Percentiles rank a stretch among this genome's conserved stretches.
Conservation (phyloP, 1,139 yeast species). For the Suhomyces wounanorum region DNA sequence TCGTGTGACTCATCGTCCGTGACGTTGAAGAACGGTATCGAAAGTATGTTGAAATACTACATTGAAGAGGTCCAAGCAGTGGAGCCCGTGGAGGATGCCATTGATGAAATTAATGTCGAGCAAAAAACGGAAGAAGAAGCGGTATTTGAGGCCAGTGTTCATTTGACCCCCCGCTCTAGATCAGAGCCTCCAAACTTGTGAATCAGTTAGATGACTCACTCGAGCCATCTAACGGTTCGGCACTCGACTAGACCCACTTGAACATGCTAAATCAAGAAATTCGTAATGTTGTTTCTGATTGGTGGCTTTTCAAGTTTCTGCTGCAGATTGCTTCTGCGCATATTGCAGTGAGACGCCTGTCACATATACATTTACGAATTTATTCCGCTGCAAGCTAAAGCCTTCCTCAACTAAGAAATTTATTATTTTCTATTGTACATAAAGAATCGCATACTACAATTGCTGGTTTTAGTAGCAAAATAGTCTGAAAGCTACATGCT, state of each 20-base stretch:
- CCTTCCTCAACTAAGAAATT: neutral
- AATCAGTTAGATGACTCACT: neutral
- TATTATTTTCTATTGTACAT: neutral
- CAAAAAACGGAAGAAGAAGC: conserved; percentile 23
- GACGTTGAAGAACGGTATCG: conserved; percentile 77
- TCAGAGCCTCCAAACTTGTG: conserved; percentile 45
- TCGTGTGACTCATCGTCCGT: conserved; percentile 76
- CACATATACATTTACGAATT: neutral
- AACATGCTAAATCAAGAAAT: neutral
- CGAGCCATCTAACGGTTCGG: neutral
- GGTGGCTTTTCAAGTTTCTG: neutral
- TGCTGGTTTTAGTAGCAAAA: neutral
- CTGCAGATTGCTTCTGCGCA: neutral
- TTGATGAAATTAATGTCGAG: conserved; percentile 42
- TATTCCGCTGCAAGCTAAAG: neutral
- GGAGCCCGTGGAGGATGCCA: conserved; percentile 53
- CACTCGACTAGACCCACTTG: neutral
- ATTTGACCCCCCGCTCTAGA: conserved; percentile 33
- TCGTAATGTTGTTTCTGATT: neutral
- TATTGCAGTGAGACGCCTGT: neutral
- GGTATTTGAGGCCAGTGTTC: conserved; percentile 22
- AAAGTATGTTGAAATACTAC: conserved; percentile 77
- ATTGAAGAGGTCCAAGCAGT: conserved; percentile 77
- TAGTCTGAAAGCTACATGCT: neutral
- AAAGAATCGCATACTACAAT: neutral